Percentiles rank a stretch among this genome's conserved stretches.
Evolutionary conservation across 2,329 filamentous ascomycete species (phyloP).

Genomic region (Apiospora kogelbergensis): DNA sequence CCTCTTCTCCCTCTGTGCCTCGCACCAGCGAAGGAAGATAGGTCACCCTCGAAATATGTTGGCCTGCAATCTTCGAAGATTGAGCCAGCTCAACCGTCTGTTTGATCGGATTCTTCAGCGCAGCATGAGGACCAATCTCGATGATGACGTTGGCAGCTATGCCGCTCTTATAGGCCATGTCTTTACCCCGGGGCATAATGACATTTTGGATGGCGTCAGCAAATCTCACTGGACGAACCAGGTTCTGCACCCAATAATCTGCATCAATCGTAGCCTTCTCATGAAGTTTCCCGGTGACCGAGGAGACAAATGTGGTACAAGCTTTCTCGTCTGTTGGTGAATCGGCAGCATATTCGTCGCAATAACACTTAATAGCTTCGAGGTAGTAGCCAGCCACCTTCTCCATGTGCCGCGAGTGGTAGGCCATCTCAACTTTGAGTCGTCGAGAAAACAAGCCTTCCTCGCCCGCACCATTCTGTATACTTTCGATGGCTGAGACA

Average conservation of each 20-base stretch:
- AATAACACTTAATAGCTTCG: constrained; percentile 15
- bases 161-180: neutral
- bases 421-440: constrained; percentile 27
- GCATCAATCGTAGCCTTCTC: constrained; percentile 14
- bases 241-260: constrained; percentile 37
- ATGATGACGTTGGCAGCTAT: constrained; percentile 19
- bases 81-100: constrained; percentile 21
- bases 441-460: constrained; percentile 23
- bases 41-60: neutral
- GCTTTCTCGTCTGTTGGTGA: neutral
- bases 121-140: constrained; percentile 28
- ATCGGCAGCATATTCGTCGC: neutral
- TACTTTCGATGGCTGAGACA: constrained; percentile 8
- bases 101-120: constrained; percentile 34
- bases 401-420: constrained; percentile 34
- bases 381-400: constrained; percentile 26
- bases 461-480: constrained; percentile 1
- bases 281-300: neutral
- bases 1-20: neutral
- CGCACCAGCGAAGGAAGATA: neutral
- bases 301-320: constrained; percentile 1
- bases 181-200: neutral
- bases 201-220: constrained; percentile 25
- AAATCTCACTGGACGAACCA: constrained; percentile 35
- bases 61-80: neutral